Percentiles rank a stretch among this genome's conserved stretches.
Conservation (phyloP, 805 yeast species). For the Kodamaea nitidulidarum region DNA sequence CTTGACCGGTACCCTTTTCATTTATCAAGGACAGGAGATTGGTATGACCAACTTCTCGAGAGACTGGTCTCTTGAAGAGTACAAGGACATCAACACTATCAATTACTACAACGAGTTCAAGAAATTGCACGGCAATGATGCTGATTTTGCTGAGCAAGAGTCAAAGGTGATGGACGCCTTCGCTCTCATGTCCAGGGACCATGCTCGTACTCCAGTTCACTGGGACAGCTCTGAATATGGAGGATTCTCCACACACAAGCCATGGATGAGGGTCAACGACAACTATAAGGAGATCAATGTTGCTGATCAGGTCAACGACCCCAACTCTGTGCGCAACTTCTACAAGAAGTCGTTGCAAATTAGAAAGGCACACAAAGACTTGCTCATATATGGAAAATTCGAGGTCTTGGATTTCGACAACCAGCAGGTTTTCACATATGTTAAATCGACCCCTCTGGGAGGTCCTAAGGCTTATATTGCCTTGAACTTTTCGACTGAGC, state of each 20-base stretch:
- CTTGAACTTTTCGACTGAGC: slow-evolving; percentile 39
- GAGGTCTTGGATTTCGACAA: slow-evolving; percentile 42
- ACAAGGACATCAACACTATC: slow-evolving; percentile 47
- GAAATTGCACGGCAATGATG: slow-evolving; percentile 22
- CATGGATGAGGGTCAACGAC: slow-evolving; percentile 54
- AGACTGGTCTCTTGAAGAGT: slow-evolving; percentile 46
- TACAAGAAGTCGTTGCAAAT: slow-evolving; percentile 41
- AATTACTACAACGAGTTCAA: slow-evolving; percentile 37
- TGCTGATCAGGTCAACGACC: slow-evolving; percentile 41
- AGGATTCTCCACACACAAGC: slow-evolving; percentile 46
- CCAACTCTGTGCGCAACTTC: slow-evolving; percentile 43
- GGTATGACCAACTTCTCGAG: slow-evolving; percentile 50
- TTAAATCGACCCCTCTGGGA: slow-evolving; percentile 30
- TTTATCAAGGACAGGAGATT: slow-evolving; percentile 61
- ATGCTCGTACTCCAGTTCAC: slow-evolving; percentile 55
- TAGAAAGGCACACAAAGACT: slow-evolving; percentile 44
- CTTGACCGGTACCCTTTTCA: slow-evolving; percentile 51
- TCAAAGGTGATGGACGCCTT: slow-evolving; percentile 30
- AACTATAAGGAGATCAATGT: slow-evolving; percentile 49
- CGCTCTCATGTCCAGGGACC: slow-evolving; percentile 44
- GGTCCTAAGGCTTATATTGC: slow-evolving; percentile 29
- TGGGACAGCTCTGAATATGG: slow-evolving; percentile 44
- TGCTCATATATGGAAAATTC: slow-evolving; percentile 45
- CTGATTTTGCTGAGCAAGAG: slow-evolving; percentile 18
- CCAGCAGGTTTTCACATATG: slow-evolving; percentile 38